Evolutionary conservation across 345 rosid genomes (phyloP), one percentile per base, ranked within the genome.

Genomic region (Pugionium cornutum): DNA sequence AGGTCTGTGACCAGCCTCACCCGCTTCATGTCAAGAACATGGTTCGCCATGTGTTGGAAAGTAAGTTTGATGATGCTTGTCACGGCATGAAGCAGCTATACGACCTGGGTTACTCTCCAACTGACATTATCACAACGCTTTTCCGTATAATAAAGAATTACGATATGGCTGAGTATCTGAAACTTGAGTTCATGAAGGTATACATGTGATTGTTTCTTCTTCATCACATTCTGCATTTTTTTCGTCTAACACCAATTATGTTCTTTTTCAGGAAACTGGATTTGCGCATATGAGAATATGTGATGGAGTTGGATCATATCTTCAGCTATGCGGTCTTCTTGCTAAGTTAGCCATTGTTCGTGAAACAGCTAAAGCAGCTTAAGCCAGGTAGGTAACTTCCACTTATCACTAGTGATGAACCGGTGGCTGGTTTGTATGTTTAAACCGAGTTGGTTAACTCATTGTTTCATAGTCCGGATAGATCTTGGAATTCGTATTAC

Each of bases 1-100:
- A 94, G 99, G 99, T 94, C 9, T 90, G 99, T 60, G 96, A 94
- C 70, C 97, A 94, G 74, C 99, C 99, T 73, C 99, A 94, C 65
- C 99, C 99, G 2, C 74, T 90, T 79, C 97, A 90, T 50, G 91
- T 88, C 69, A 94, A 88, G 82, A 90, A 94, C 73, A 86, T 90
- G 81, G 87, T 90, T 29, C 84, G 83, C 8, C 76, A 90, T 46
- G 87, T 90, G 60, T 78, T 94, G 54, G 91, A 91, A 64, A 95
- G 96, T 34, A 90, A 87, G 78, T 88, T 84, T 40, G 96, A 94
- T 44, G 86, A 83, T 62, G 95, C 99, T 69, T 94, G 97, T 69
- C 77, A 81, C 42, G 95, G 91, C 62, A 67, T 90, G 71, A 90
- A 88, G 84, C 92, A 85, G 76, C 99, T 88, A 11, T 94, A 88